Evolutionary conservation across 2,329 filamentous ascomycete genomes (phyloP).

Genomic region (Aspergillus sp.): DNA sequence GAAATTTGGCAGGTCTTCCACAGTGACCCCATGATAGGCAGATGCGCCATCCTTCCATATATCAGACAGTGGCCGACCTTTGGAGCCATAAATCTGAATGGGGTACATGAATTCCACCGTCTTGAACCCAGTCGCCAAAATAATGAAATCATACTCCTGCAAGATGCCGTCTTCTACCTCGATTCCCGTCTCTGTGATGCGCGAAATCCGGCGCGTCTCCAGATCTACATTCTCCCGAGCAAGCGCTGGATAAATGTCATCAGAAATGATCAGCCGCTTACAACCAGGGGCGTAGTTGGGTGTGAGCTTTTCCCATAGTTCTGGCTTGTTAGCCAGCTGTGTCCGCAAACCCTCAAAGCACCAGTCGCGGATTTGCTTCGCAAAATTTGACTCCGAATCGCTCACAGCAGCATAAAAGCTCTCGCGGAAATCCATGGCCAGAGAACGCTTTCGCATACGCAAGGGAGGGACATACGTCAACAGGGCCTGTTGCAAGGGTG

Average conservation of each 20-base stretch:
- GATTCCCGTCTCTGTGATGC: constrained; percentile 54
- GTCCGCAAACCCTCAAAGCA: constrained; percentile 48
- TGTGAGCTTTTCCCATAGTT: constrained; percentile 59
- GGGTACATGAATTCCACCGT: constrained; percentile 64
- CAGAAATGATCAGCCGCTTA: constrained; percentile 59
- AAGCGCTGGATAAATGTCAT: constrained; percentile 61
- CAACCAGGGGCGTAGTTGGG: constrained; percentile 61
- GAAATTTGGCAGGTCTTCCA: constrained; percentile 60
- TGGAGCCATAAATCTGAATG: constrained; percentile 55
- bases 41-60: constrained; percentile 58
- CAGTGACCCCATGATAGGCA: constrained; percentile 57
- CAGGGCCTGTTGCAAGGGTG: constrained; percentile 47
- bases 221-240: constrained; percentile 54
- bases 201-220: constrained; percentile 55
- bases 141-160: constrained; percentile 59
- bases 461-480: constrained; percentile 57
- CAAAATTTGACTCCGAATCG: constrained; percentile 43
- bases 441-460: constrained; percentile 55
- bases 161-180: constrained; percentile 47
- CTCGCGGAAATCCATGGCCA: constrained; percentile 62
- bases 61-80: constrained; percentile 50
- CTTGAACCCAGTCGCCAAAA: constrained; percentile 64
- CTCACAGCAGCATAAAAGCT: constrained; percentile 52
- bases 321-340: constrained; percentile 53
- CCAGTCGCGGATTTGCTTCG: constrained; percentile 44